Evolutionary conservation across 2,329 filamentous ascomycete genomes (phyloP).

Genomic region (Alternaria novae-zelandiae): DNA sequence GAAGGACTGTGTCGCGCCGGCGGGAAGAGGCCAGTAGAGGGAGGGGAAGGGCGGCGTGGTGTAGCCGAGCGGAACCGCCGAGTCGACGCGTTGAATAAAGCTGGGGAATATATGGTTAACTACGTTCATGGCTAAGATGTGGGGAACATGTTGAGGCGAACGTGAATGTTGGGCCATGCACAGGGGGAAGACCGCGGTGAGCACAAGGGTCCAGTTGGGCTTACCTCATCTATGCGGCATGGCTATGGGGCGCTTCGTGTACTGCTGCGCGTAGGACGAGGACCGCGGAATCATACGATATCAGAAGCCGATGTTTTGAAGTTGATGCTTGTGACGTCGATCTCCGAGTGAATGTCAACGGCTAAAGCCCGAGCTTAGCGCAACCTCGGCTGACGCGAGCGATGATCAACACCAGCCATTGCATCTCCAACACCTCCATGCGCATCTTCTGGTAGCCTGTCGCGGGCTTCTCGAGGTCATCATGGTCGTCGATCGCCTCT

Average conservation of each 20-base stretch:
- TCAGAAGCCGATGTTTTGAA: background rate
- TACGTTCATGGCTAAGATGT: background rate
- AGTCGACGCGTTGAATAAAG: slow-evolving; percentile 55
- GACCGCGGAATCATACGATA: background rate
- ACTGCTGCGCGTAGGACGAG: background rate
- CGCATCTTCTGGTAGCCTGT: slow-evolving; percentile 3
- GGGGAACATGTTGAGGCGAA: background rate
- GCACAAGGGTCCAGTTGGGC: background rate
- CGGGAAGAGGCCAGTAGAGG: slow-evolving; percentile 75
- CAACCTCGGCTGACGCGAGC: slow-evolving; percentile 38
- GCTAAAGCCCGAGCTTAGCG: slow-evolving; percentile 20
- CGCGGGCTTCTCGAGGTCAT: slow-evolving; percentile 19
- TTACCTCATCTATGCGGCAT: slow-evolving; percentile 45
- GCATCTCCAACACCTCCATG: slow-evolving; percentile 2
- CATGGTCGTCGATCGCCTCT: slow-evolving; percentile 72
- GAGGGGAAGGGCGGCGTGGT: slow-evolving; percentile 76
- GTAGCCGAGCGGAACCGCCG: slow-evolving; percentile 65
- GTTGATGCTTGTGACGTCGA: slow-evolving; percentile 20
- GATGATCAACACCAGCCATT: slow-evolving; percentile 26
- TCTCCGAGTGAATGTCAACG: slow-evolving; percentile 17
- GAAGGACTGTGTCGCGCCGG: slow-evolving; percentile 61
- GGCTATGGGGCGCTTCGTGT: background rate
- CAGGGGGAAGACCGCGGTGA: background rate
- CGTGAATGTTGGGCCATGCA: background rate
- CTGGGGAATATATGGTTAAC: slow-evolving; percentile 28